Evolutionary conservation across 2,329 filamentous ascomycete species (phyloP).

Genomic region (Ascochyta pisi): DNA sequence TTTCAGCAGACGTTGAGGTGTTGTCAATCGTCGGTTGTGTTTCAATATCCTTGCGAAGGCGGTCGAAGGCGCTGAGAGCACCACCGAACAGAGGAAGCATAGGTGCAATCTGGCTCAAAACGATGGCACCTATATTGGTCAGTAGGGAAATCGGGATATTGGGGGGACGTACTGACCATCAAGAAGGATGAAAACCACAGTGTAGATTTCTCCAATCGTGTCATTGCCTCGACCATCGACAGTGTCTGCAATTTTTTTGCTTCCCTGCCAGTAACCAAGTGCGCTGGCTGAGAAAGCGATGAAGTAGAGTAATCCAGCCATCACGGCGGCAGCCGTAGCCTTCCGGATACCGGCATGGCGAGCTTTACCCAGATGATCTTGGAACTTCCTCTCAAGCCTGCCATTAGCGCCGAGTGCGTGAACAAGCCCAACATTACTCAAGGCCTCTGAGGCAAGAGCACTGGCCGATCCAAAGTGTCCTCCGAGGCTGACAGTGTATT

Average conservation of each 20-base stretch:
- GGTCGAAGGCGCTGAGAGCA: conserved; percentile 62
- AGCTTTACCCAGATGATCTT: conserved; percentile 59
- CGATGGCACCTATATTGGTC: conserved; percentile 50
- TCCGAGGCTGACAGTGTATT: conserved; percentile 58
- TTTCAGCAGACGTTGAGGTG: conserved; percentile 38
- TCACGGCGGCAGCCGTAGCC: conserved; percentile 62
- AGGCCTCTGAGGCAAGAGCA: conserved; percentile 67
- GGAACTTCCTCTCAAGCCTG: conserved; percentile 67
- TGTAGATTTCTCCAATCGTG: conserved; percentile 59
- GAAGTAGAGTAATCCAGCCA: conserved; percentile 70
- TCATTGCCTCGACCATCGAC: conserved; percentile 41
- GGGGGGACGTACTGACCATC: conserved; percentile 50
- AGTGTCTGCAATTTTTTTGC: conserved; percentile 59
- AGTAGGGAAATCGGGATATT: neutral
- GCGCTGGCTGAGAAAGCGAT: conserved; percentile 72
- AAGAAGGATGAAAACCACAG: conserved; percentile 63
- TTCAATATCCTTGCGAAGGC: conserved; percentile 66
- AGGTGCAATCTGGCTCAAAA: conserved; percentile 56
- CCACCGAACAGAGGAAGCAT: conserved; percentile 59
- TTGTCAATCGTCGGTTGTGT: conserved; percentile 51
- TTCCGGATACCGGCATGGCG: conserved; percentile 65
- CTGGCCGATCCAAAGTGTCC: conserved; percentile 64
- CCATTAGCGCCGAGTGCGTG: conserved; percentile 68
- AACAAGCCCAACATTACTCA: conserved; percentile 67
- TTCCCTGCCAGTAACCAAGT: conserved; percentile 73